Base-by-base conservation (phyloP, 345 rosid species). In the Gossypium arboreum region DNA sequence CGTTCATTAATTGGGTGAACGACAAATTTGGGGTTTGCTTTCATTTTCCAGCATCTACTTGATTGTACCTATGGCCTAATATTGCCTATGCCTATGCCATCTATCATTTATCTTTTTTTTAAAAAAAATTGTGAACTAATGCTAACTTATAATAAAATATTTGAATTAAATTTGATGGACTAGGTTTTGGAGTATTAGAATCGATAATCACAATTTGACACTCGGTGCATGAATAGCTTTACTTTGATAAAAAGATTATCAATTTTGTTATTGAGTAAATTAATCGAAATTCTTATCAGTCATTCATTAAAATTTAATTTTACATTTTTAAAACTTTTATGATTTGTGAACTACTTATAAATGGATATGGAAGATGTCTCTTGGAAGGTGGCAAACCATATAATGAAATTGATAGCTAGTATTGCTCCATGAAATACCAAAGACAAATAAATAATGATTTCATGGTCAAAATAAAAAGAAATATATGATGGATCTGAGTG, bases 401-500 rank as follows among this genome's bases (percentile, higher is more conserved):
- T 48, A 12, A 69, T 69, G 74, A 74, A 69, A 5, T 24, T 39
- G 58, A 73, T 73, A 50, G 57, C 17, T 50, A 1, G 3, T 45
- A 9, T 47, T 41, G 16, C 52, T 34, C 18, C 9, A 65, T 54
- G 56, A 73, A n/a, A 58, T 47, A 78, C 48, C 61, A 34, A 67
- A 54, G 60, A 55, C n/a, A 54, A n/a, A 54, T n/a, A 54, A 7
- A n/a, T n/a, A 43, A 59, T 24, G 43, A 67, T 78, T 77, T 50
- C 10, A 58, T 29, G 13, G 80, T 76, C 78, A 55, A 79, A 78
- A 15, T 6, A 71, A 60, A 48, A 39, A 56, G 56, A 70, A 79
- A 47, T 22, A 65, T 58, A 58, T 9, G 18, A 52, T 52, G 45
- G 55, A 70, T 70, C 47, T 29, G 2, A 70, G 59, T 51, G 52